phyloP scores from a whole-genome alignment of 1,284 basidiomycete species.

The Ustilago shanxiensis region DNA sequence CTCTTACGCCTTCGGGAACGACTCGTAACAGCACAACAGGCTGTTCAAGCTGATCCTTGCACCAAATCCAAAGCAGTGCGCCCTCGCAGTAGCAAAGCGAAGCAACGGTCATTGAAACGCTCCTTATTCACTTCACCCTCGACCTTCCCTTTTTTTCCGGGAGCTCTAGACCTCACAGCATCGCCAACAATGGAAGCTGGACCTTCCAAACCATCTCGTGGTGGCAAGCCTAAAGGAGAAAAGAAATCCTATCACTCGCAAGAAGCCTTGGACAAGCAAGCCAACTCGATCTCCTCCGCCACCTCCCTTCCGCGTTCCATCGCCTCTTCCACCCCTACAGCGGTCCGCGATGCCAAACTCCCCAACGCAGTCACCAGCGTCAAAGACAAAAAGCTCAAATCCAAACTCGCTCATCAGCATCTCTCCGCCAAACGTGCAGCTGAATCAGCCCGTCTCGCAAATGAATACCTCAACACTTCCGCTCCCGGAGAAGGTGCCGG shows the following conservation, averaged over 20 bases:
- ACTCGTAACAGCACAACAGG: background rate
- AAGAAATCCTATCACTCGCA: slow-evolving; percentile 47
- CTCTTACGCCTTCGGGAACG: background rate
- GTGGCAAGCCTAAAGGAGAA: slow-evolving; percentile 15
- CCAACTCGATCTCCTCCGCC: slow-evolving; percentile 56
- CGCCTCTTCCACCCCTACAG: slow-evolving; percentile 55
- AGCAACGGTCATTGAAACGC: background rate
- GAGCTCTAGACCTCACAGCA: slow-evolving; percentile 2
- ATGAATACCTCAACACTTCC: slow-evolving; percentile 63
- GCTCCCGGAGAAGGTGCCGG: slow-evolving; percentile 75
- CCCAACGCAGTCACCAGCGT: slow-evolving; percentile 60
- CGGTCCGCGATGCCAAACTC: slow-evolving; percentile 50
- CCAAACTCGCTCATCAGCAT: slow-evolving; percentile 61
- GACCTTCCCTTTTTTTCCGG: background rate
- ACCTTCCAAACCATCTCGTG: slow-evolving; percentile 35
- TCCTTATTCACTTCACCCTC: background rate
- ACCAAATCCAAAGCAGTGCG: background rate
- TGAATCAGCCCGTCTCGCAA: slow-evolving; percentile 63
- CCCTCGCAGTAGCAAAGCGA: background rate
- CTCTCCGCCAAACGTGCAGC: slow-evolving; percentile 61
- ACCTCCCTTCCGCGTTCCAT: slow-evolving; percentile 64
- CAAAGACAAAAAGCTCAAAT: slow-evolving; percentile 68
- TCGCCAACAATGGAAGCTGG: slow-evolving; percentile 41
- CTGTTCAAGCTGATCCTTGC: too few species aligned
- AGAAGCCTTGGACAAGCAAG: slow-evolving; percentile 61